These are phyloP conservation scores for Chara braunii DNA, from an alignment of 139 green algal genomes.

Conservation along the genomic window DNA sequence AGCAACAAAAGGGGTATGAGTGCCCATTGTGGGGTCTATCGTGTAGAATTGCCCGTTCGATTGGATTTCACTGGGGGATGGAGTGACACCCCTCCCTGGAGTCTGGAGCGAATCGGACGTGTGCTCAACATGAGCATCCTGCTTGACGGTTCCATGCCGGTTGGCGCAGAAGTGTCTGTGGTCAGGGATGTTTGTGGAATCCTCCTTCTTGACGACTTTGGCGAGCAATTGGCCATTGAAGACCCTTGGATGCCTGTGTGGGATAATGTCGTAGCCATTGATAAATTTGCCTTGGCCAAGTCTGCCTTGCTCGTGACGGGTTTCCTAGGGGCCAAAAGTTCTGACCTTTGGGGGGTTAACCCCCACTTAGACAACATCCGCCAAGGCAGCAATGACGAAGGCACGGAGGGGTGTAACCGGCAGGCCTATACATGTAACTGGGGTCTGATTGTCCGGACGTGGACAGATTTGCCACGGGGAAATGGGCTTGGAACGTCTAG, in stretches of 20 bases:
- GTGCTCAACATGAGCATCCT: slow-evolving; percentile 31
- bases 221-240: too few species aligned
- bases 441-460: slow-evolving; percentile 23
- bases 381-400: not conserved
- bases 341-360: too few species aligned
- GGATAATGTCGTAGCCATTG: too few species aligned
- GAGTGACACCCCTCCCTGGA: slow-evolving; percentile 43
- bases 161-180: slow-evolving; percentile 17
- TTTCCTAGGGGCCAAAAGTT: too few species aligned
- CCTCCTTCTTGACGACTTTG: too few species aligned
- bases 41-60: slow-evolving; percentile 28
- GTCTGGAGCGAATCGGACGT: slow-evolving; percentile 16
- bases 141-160: slow-evolving; percentile 9
- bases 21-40: too few species aligned
- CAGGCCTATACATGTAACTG: not conserved
- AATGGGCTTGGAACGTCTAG: slow-evolving; percentile 37
- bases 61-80: slow-evolving; percentile 38
- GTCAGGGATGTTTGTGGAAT: too few species aligned
- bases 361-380: too few species aligned
- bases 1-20: too few species aligned
- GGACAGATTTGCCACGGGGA: slow-evolving; percentile 29
- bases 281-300: slow-evolving; percentile 24
- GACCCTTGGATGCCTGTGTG: too few species aligned
- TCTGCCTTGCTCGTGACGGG: slow-evolving; percentile 26
- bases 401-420: not conserved